Evolutionary conservation across 2,329 filamentous ascomycete species (phyloP), one percentile per base, ranked within the genome.

Genomic region (Alternaria sp.): DNA sequence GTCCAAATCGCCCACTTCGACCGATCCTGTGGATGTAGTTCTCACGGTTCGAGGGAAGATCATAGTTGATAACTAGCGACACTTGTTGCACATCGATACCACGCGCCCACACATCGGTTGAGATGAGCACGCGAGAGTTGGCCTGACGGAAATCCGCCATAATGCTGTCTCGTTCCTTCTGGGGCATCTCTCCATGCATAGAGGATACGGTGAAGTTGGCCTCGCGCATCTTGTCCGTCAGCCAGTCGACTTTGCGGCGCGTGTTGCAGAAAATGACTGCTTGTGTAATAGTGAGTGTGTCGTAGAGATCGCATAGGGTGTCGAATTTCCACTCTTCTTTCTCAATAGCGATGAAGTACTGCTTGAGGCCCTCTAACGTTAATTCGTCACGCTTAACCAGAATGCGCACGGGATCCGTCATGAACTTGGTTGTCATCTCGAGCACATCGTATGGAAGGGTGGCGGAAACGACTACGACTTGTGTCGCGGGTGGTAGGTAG

Each of bases 251-350:
- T 90, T 99, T 99, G 79, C 95, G 88, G 68, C 95, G 90, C 6
- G 95, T 99, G 81, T 99, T 99, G 86, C 95, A 99, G 85, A 99
- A 99, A 78, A 99, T 99, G 78, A 99, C 95, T 44, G 95, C 95
- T 82, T 98, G 95, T 14, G 95, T 98, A 75, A 99, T 98, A 54
- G 95, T 99, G 42, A 99, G 86, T 11, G 95, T 98, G 78, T 99
- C 95, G 85, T 99, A 99, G 57, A 99, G 89, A 81, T 99, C 95
- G 80, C 93, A 98, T 4, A 99, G 88, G 3, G 95, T 99, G 78
- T 99, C 95, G 71, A 99, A 97, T 80, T 99, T 99, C 95, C 95
- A 99, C 78, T 98, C 95, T 79, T 99, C 95, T 83, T 97, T 98
- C 80, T 99, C 95, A 21, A 98, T 95, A 2, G 95, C 95, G 72